Conservation (phyloP, 805 yeast species). For the Wickerhamiella allomyrinae region DNA sequence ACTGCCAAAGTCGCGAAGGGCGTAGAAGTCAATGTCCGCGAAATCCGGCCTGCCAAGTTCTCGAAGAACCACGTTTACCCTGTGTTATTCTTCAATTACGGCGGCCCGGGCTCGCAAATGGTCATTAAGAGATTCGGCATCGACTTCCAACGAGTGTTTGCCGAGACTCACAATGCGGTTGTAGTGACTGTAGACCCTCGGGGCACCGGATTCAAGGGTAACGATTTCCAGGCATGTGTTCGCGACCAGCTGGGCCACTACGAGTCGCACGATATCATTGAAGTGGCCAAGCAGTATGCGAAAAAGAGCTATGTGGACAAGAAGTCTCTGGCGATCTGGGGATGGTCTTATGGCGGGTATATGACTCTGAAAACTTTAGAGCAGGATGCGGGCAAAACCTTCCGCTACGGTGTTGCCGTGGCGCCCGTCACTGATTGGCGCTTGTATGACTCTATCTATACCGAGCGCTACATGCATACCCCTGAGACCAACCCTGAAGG, state of each 20-base stretch:
- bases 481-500: slow-evolving; percentile 56
- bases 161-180: slow-evolving; percentile 64
- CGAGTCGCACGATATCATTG: slow-evolving; percentile 77
- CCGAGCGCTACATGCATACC: slow-evolving; percentile 86
- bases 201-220: slow-evolving; percentile 87
- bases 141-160: slow-evolving; percentile 58
- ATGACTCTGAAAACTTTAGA: slow-evolving; percentile 83
- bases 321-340: slow-evolving; percentile 74
- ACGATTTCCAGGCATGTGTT: slow-evolving; percentile 60
- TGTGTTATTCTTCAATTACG: slow-evolving; percentile 76
- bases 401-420: slow-evolving; percentile 84
- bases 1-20: slow-evolving; percentile 30
- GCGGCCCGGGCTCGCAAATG: slow-evolving; percentile 89
- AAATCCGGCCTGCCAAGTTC: slow-evolving; percentile 65
- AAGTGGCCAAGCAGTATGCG: slow-evolving; percentile 66
- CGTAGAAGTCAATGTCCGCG: slow-evolving; percentile 42
- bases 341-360: slow-evolving; percentile 97
- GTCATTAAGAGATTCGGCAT: slow-evolving; percentile 50
- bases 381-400: slow-evolving; percentile 56
- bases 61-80: slow-evolving; percentile 54
- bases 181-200: slow-evolving; percentile 95
- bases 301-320: slow-evolving; percentile 48
- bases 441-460: slow-evolving; percentile 81
- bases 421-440: slow-evolving; percentile 97
- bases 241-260: slow-evolving; percentile 67